These are phyloP conservation scores for Xerocomus minutiporus DNA, from an alignment of 1,284 basidiomycete genomes.

Conservation along the genomic window DNA sequence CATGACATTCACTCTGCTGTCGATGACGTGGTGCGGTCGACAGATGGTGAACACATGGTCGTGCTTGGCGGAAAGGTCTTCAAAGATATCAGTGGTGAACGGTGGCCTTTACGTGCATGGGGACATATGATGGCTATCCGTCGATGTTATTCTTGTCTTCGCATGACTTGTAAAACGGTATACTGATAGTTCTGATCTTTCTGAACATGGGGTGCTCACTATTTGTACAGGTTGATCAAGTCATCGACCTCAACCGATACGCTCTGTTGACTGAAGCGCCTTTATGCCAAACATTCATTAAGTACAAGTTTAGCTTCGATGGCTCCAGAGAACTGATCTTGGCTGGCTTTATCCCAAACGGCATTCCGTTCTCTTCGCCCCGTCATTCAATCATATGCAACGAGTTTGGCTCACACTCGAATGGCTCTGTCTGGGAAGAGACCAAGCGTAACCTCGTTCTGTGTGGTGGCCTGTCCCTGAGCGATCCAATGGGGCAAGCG, in stretches of 20 bases:
- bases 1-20: constrained; percentile 29
- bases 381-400: constrained; percentile 24
- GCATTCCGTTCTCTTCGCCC: constrained; percentile 20
- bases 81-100: constrained; percentile 25
- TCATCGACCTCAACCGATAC: constrained; percentile 29
- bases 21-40: constrained; percentile 30
- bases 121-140: constrained; percentile 31
- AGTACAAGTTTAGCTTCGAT: constrained; percentile 21
- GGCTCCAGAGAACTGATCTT: constrained; percentile 26
- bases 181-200: not conserved
- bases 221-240: constrained; percentile 26
- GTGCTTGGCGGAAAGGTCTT: constrained; percentile 34
- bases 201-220: not conserved
- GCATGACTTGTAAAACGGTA: constrained; percentile 30
- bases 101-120: constrained; percentile 34
- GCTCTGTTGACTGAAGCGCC: constrained; percentile 18
- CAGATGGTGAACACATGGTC: constrained; percentile 24
- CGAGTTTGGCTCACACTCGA: constrained; percentile 15
- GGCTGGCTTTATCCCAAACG: constrained; percentile 29
- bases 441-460: constrained; percentile 23
- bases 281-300: constrained; percentile 19
- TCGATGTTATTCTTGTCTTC: constrained; percentile 32
- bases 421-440: constrained; percentile 27
- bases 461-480: constrained; percentile 25
- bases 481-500: constrained; percentile 24